Evolutionary conservation across 345 rosid genomes (phyloP).

Genomic region (Iberis pinnata): DNA sequence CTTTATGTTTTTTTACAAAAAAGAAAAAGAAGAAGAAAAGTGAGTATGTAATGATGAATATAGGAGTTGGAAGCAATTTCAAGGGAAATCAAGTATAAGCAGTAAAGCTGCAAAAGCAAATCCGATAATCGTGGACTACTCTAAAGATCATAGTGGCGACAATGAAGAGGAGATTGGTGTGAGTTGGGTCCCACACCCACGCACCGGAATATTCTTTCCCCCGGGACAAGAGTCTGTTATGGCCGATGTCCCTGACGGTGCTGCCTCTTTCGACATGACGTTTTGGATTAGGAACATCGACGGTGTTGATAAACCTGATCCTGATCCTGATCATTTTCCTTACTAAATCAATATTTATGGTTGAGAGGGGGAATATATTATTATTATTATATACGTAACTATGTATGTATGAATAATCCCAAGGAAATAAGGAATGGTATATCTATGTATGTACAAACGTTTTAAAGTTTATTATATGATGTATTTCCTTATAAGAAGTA

Average conservation of each 20-base stretch:
- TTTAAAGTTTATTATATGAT: no score
- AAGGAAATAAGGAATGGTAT: neutral
- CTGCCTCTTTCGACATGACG: conserved; percentile 42
- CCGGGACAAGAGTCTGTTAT: conserved; percentile 56
- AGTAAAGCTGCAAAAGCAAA: conserved; percentile 22
- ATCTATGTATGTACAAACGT: neutral
- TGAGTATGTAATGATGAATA: neutral
- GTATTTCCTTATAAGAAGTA: no score
- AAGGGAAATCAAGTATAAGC: conserved; percentile 20
- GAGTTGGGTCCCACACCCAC: conserved; percentile 62
- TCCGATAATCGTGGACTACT: conserved; percentile 7
- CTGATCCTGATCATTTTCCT: conserved; percentile 18
- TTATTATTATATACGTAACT: no score
- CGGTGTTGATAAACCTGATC: conserved; percentile 41
- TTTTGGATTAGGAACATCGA: conserved; percentile 51
- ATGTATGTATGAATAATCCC: conserved; percentile 6
- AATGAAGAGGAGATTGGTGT: conserved; percentile 16
- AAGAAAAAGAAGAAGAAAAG: no score
- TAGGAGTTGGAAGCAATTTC: conserved; percentile 27
- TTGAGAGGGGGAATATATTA: no score
- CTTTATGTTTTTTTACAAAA: no score
- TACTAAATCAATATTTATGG: no score
- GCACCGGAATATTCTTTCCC: conserved; percentile 56
- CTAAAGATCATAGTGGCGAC: conserved; percentile 5
- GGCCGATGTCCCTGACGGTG: conserved; percentile 46